Evolutionary conservation across 1,284 basidiomycete species (phyloP), one percentile per base, ranked within the genome.

Genomic region (Phellinidium pouzarii): DNA sequence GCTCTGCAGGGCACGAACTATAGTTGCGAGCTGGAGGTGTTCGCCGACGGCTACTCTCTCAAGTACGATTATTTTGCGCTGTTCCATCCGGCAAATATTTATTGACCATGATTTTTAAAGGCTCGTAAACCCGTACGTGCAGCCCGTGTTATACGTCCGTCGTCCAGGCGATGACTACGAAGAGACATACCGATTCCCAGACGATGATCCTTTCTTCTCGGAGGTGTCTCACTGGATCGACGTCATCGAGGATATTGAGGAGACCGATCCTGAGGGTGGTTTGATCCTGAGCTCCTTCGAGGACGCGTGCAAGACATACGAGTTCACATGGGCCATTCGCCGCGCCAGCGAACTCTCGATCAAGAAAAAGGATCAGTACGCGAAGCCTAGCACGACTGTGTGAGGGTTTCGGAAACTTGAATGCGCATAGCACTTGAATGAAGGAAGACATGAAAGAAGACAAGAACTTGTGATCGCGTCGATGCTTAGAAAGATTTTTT

Each of bases 201-300:
- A 93, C 58, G 92, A 94, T 63, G 91, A 94, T 65, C 90, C 91
- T 11, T 94, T 94, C 79, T 91, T 92, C 76, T 90, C 88, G 22
- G 89, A 94, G 69, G 79, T 93, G 42, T 90, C 88, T 42, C 86
- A 87, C 67, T 78, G 88, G 64, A 86, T 92, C 57, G 89, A 93
- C 67, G 76, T 85, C 58, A 80, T 91, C 56, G 88, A 91, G 69
- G 84, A 86, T 61, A 85, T 85, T 40, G 83, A 86, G 62, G 80
- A 83, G 61, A 45, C 55, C 37, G 79, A 86, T 57, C 77, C 81
- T 1, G 83, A 86, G 41, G 76, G 77, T 3, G 74, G 80, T 17
- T 76, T 79, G 59, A 89, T 90, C 61, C 71, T 91, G 46, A 86
- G 83, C 64, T 73, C 76, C 27, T 91, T 82, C 64, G 86, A 87